Evolutionary conservation across 148 eudicot genomes (phyloP).

Genomic region (Chenopodium quinoa): DNA sequence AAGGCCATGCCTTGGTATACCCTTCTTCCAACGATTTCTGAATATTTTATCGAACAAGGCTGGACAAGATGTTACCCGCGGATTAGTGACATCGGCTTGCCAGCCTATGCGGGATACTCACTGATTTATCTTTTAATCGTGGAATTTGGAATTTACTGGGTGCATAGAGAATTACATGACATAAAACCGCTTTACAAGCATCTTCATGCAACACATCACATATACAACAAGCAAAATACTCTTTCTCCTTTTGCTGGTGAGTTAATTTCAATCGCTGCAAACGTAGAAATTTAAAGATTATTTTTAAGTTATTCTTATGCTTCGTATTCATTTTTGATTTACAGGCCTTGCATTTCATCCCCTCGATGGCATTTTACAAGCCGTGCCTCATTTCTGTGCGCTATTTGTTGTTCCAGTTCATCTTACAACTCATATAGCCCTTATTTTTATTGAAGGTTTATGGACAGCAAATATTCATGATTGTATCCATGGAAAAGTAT

Average conservation of each 20-base stretch:
- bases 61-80: conserved; percentile 70
- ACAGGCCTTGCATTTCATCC: conserved; percentile 93
- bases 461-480: conserved; percentile 97
- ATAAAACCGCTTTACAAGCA: conserved; percentile 80
- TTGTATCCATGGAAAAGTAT: conserved; percentile 70
- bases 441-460: conserved; percentile 61
- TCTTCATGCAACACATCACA: conserved; percentile 93
- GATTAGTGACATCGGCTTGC: conserved; percentile 59
- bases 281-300: no score
- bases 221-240: conserved; percentile 94
- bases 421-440: conserved; percentile 55
- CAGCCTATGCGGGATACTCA: conserved; percentile 40
- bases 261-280: not conserved
- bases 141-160: conserved; percentile 91
- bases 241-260: conserved; percentile 98
- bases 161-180: conserved; percentile 82
- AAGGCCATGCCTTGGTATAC: conserved; percentile 88
- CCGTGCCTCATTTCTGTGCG: conserved; percentile 64
- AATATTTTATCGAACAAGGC: conserved; percentile 66
- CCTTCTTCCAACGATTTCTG: conserved; percentile 60
- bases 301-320: not conserved
- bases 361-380: conserved; percentile 84
- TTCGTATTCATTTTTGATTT: not conserved
- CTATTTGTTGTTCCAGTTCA: conserved; percentile 73
- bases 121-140: conserved; percentile 55